These are phyloP conservation scores for Rhizopus arrhizus DNA, from an alignment of 371 early-diverging fungal species.

Conservation along the genomic window DNA sequence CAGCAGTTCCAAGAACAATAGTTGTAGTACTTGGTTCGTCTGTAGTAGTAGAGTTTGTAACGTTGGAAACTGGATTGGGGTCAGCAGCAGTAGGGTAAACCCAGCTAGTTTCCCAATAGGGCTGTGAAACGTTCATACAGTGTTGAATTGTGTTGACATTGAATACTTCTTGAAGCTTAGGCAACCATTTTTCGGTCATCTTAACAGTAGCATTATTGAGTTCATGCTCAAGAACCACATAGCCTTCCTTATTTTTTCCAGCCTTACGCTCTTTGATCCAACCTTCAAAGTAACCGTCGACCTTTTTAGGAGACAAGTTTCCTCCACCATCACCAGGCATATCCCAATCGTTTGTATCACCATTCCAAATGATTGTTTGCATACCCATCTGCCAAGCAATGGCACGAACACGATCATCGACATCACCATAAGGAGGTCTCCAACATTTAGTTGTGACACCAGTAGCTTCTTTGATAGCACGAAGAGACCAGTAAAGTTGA, in stretches of 20 bases:
- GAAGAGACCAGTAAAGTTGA: constrained; percentile 57
- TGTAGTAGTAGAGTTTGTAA: background rate
- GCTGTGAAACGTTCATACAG: constrained; percentile 54
- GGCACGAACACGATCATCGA: constrained; percentile 59
- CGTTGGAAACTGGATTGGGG: background rate
- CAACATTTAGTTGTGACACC: constrained; percentile 57
- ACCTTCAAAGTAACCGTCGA: constrained; percentile 44
- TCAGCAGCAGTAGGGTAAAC: constrained; percentile 34
- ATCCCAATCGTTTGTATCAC: constrained; percentile 52
- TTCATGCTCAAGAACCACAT: constrained; percentile 54
- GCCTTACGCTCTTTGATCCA: constrained; percentile 42
- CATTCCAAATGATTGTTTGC: constrained; percentile 48
- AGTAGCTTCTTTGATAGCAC: constrained; percentile 57
- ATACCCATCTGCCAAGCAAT: constrained; percentile 58
- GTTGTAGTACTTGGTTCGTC: background rate
- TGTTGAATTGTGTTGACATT: constrained; percentile 50
- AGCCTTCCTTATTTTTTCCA: constrained; percentile 42
- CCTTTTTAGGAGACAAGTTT: constrained; percentile 31
- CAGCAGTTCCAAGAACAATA: constrained; percentile 3
- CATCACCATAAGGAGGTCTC: constrained; percentile 61
- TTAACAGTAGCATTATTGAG: constrained; percentile 50
- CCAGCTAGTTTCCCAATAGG: constrained; percentile 52
- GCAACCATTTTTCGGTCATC: constrained; percentile 51
- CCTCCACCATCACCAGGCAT: constrained; percentile 53
- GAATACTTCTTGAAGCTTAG: constrained; percentile 43